These are phyloP conservation scores for Atkinsonella texensis DNA, from an alignment of 2,329 filamentous ascomycete species.

Conservation along the genomic window DNA sequence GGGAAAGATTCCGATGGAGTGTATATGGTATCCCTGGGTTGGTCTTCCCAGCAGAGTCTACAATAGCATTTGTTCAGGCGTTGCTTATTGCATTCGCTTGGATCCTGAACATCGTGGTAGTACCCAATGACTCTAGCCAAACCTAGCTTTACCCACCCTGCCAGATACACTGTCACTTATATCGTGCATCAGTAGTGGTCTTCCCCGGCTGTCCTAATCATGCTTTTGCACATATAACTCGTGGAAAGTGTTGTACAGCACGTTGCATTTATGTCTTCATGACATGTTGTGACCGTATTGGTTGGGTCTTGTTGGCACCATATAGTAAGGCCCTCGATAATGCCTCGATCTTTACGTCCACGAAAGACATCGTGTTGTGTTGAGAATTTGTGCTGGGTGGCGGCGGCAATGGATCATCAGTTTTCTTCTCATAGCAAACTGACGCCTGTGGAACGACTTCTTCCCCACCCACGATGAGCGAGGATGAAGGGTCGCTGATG, in stretches of 20 bases:
- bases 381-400: not conserved
- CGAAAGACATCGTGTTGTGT: not conserved
- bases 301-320: not conserved
- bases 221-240: not conserved
- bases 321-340: not conserved
- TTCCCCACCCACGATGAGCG: not conserved
- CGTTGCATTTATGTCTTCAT: not conserved
- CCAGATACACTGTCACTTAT: not conserved
- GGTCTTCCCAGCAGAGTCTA: not conserved
- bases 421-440: not conserved
- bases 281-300: not conserved
- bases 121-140: not conserved
- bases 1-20: constrained; percentile 1
- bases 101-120: not conserved
- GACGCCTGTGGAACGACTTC: not conserved
- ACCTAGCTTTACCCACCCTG: not conserved
- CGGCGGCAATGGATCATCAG: too few relatives aligned
- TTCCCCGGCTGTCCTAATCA: not conserved
- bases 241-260: not conserved
- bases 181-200: constrained; percentile 1
- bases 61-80: not conserved
- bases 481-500: not conserved
- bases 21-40: not conserved
- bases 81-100: constrained; percentile 1
- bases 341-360: not conserved